Percentiles rank a stretch among this genome's conserved stretches.
Conservation (phyloP, 495 filamentous ascomycete species). For the Penicillium coprophilum region DNA sequence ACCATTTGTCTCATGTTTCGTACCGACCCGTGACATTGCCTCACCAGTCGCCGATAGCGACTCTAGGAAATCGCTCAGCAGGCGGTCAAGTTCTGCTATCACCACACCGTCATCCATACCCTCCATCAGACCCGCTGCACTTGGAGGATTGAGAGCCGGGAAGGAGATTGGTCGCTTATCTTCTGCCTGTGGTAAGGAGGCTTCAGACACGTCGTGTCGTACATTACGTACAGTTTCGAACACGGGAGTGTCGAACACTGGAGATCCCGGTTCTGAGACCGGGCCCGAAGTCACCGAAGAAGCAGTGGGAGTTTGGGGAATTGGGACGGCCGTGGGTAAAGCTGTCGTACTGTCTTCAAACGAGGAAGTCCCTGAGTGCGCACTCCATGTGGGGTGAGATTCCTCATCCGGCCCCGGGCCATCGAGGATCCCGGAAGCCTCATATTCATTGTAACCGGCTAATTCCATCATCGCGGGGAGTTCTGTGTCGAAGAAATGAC, state of each 20-base stretch:
- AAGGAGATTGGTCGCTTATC: conserved; percentile 27
- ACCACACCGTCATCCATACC: conserved; percentile 35
- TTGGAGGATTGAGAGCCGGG: conserved; percentile 37
- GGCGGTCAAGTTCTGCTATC: conserved; percentile 37
- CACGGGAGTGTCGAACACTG: conserved; percentile 29
- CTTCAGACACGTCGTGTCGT: conserved; percentile 14
- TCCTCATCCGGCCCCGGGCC: conserved; percentile 46
- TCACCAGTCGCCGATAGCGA: conserved; percentile 38
- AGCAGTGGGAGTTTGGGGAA: conserved; percentile 10
- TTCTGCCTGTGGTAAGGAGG: neutral
- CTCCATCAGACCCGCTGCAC: conserved; percentile 35
- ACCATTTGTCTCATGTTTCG: conserved; percentile 12
- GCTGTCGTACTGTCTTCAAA: conserved; percentile 9
- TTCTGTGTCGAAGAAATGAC: conserved; percentile 23
- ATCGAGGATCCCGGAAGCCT: conserved; percentile 31
- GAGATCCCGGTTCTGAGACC: conserved; percentile 30
- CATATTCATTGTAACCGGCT: conserved; percentile 23
- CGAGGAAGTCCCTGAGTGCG: conserved; percentile 8
- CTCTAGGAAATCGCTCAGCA: conserved; percentile 42
- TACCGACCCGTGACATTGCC: conserved; percentile 27
- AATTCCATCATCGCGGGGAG: conserved; percentile 28
- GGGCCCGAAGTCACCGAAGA: conserved; percentile 8
- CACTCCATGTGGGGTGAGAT: conserved; percentile 22
- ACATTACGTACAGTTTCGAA: conserved; percentile 31
- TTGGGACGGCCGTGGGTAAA: conserved; percentile 20